Evolutionary conservation across 805 yeast species (phyloP), one percentile per base, ranked within the genome.

Genomic region (Tetrapisispora phaffii): DNA sequence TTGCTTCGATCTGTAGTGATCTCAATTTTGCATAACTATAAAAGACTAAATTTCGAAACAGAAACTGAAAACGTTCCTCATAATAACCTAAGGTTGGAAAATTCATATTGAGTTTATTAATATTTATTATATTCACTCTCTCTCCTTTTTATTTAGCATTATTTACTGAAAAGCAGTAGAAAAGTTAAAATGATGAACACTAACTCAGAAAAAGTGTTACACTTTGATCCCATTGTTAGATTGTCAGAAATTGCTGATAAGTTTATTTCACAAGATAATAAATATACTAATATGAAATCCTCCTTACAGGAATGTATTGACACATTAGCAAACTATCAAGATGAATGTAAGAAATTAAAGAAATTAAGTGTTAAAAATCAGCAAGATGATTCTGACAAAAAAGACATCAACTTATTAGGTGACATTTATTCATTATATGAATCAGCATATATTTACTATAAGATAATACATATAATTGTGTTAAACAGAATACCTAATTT

Each of bases 371-470:
- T 38, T 16, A 39, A 39, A 2, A 35, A 42, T 10, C 42, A 42
- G 16, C 39, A 39, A 8, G 23, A 42, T 15, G 19, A 41, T 6
- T 41, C 42, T 41, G 34, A 43, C 13, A 10, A 16, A 12, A 24
- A 38, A 12, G 21, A 38, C 19, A 24, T 19, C 3, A 38, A 28
- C 17, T 4, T 26, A 19, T 38, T 38, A 28, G 28, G 15, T 16
- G 49, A 47, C 15, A 37, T 51, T 5, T 52, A 45, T 41, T 54
- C 55, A 29, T 29, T 52, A 8, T 57, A 57, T 42, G 67, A 62
- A 52, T 52, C 58, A n/a, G 58, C 62, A 7, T 63, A 59, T 40
- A 56, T 63, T n/a, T 63, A 62, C 40, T 63, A 59, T 48, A 63
- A 63, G 44, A 60, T 62, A 16, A 58, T 63, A n/a, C 63, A 60